Conservation (phyloP, 352 stramenopile species). For the Lagenidium giganteum region DNA sequence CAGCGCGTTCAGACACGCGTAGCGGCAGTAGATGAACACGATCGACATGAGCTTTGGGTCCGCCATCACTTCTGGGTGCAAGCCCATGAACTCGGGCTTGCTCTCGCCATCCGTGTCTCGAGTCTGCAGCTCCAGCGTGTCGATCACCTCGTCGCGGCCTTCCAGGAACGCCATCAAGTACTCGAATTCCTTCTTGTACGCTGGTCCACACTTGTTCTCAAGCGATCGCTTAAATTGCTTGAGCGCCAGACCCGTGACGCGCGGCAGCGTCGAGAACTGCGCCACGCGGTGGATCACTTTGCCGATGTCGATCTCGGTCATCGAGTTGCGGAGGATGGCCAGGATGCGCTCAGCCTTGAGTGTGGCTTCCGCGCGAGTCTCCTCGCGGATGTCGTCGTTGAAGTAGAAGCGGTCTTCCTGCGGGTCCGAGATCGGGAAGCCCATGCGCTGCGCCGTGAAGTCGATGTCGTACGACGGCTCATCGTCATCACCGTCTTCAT, state of each 20-base stretch:
- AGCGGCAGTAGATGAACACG: conserved; percentile 76
- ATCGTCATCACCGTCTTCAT: no score
- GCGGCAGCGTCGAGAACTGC: conserved; percentile 72
- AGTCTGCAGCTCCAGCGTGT: conserved; percentile 52
- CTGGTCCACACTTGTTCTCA: conserved; percentile 55
- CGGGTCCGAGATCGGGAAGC: conserved; percentile 56
- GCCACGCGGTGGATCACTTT: conserved; percentile 77
- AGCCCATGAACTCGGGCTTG: conserved; percentile 61
- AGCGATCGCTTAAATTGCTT: conserved; percentile 78
- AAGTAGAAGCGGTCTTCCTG: conserved; percentile 22
- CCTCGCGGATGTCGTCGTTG: conserved; percentile 58
- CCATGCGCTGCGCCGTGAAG: conserved; percentile 70
- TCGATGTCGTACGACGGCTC: conserved; percentile 40
- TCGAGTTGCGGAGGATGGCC: conserved; percentile 71
- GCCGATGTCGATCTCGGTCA: conserved; percentile 80
- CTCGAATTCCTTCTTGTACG: conserved; percentile 52
- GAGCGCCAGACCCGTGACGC: conserved; percentile 62
- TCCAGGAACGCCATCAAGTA: conserved; percentile 75
- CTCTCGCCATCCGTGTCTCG: conserved; percentile 18
- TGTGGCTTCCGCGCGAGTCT: conserved; percentile 54
- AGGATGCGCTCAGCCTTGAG: conserved; percentile 76
- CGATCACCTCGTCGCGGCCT: conserved; percentile 63
- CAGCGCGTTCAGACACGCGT: conserved; percentile 79
- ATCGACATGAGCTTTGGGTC: conserved; percentile 76
- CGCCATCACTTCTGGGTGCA: conserved; percentile 67